Conservation (phyloP, 2,329 filamentous ascomycete genomes). For the Raffaelea albimanens region DNA sequence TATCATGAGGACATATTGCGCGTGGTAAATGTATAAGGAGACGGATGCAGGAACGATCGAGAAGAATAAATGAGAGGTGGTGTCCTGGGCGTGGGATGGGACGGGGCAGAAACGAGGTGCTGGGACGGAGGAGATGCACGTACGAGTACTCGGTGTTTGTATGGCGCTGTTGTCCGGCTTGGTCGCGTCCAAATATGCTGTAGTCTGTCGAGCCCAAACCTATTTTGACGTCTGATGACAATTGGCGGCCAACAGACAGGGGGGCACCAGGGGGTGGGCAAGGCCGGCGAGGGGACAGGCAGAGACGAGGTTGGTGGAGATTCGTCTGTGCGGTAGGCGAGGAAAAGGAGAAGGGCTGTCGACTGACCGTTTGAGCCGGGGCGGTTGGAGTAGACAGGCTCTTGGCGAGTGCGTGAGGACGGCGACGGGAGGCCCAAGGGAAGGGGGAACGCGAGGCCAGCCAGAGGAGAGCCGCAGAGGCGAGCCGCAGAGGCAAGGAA, state of each 20-base stretch:
- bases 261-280: neutral
- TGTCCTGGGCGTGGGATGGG: neutral
- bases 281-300: neutral
- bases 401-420: neutral
- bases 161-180: no score
- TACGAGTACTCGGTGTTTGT: neutral
- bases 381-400: neutral
- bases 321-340: neutral
- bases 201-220: neutral
- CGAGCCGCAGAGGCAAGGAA: no score
- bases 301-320: neutral
- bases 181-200: no score
- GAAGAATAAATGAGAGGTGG: neutral
- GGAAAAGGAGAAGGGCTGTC: neutral
- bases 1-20: no score
- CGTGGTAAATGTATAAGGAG: neutral
- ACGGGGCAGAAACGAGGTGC: neutral
- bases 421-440: no score
- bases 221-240: neutral
- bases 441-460: no score
- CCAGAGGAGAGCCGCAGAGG: no score
- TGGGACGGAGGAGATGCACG: neutral
- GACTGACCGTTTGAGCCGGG: neutral
- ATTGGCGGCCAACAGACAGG: no score
- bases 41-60: neutral